Evolutionary conservation across 306 rosid genomes (phyloP).

Genomic region (Chamaecrista fasciculata): DNA sequence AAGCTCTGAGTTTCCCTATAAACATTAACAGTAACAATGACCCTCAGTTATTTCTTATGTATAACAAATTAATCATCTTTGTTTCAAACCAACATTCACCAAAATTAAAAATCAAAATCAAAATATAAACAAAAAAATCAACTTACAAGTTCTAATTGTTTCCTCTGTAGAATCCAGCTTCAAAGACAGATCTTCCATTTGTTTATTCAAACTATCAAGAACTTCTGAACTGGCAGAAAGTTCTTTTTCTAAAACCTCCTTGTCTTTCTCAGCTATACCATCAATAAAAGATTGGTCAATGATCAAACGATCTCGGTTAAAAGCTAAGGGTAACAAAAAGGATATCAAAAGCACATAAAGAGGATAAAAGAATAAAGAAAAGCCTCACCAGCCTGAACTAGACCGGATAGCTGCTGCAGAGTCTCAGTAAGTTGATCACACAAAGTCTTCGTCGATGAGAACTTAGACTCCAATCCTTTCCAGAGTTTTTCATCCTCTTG

Average conservation of each 20-base stretch:
- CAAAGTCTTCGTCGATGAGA: slow-evolving; percentile 82
- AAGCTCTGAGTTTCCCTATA: neutral
- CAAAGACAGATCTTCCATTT: slow-evolving; percentile 62
- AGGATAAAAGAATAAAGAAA: neutral
- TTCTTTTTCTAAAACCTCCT: slow-evolving; percentile 63
- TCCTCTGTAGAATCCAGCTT: slow-evolving; percentile 67
- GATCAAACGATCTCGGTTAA: neutral
- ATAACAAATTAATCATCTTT: slow-evolving; percentile 15
- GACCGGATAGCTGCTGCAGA: slow-evolving; percentile 64
- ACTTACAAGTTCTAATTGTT: slow-evolving; percentile 60
- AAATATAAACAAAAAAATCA: neutral
- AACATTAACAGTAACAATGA: neutral
- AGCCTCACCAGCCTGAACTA: slow-evolving; percentile 75
- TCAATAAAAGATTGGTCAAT: slow-evolving; percentile 9
- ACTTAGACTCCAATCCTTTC: slow-evolving; percentile 82
- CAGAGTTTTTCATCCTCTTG: slow-evolving; percentile 90
- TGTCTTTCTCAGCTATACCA: slow-evolving; percentile 74
- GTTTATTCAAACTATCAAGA: slow-evolving; percentile 70
- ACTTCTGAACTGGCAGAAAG: slow-evolving; percentile 56
- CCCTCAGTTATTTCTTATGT: neutral
- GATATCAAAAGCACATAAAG: slow-evolving; percentile 4
- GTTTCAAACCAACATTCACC: neutral
- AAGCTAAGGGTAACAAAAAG: neutral
- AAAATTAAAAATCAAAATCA: neutral
- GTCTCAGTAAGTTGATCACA: slow-evolving; percentile 83